Evolutionary conservation across 2,329 filamentous ascomycete genomes (phyloP).

Genomic region (Hypoxylon sp.): DNA sequence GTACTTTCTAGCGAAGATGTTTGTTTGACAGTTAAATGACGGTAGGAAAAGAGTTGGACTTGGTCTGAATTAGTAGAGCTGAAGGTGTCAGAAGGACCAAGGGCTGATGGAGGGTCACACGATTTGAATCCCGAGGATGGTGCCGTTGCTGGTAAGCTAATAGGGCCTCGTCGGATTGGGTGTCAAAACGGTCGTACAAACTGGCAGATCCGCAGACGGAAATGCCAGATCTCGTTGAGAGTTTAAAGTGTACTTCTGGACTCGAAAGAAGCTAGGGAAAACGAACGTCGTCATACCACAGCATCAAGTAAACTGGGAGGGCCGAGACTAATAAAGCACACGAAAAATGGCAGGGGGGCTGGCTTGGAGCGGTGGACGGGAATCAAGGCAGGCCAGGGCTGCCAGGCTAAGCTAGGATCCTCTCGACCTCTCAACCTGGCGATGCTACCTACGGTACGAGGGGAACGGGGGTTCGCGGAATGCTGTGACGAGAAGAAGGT

Average conservation of each 20-base stretch:
- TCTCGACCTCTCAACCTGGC: slow-evolving; percentile 34
- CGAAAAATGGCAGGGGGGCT: slow-evolving; percentile 42
- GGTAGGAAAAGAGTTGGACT: slow-evolving; percentile 18
- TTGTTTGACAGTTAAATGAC: slow-evolving; percentile 21
- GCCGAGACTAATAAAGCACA: slow-evolving; percentile 45
- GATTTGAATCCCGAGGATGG: slow-evolving; percentile 37
- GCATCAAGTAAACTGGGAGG: slow-evolving; percentile 37
- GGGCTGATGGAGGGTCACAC: slow-evolving; percentile 44
- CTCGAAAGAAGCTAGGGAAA: slow-evolving; percentile 42
- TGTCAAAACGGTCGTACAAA: slow-evolving; percentile 40
- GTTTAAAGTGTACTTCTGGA: slow-evolving; percentile 36
- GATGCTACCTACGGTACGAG: slow-evolving; percentile 40
- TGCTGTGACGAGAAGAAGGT: slow-evolving; percentile 38
- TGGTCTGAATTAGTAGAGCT: slow-evolving; percentile 34
- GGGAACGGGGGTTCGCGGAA: slow-evolving; percentile 20
- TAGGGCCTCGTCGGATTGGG: slow-evolving; percentile 41
- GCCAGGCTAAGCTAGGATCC: slow-evolving; percentile 42
- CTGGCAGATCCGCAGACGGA: slow-evolving; percentile 28
- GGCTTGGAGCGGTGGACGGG: slow-evolving; percentile 42
- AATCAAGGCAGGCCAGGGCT: slow-evolving; percentile 47
- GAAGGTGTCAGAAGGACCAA: slow-evolving; percentile 38
- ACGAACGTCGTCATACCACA: slow-evolving; percentile 54
- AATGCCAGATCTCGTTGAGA: slow-evolving; percentile 41
- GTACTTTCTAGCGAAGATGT: slow-evolving; percentile 14
- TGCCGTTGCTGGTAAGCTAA: slow-evolving; percentile 31